These are phyloP conservation scores for Aspergillus fumigatiaffinis DNA, from an alignment of 2,329 filamentous ascomycete species.

Conservation along the genomic window DNA sequence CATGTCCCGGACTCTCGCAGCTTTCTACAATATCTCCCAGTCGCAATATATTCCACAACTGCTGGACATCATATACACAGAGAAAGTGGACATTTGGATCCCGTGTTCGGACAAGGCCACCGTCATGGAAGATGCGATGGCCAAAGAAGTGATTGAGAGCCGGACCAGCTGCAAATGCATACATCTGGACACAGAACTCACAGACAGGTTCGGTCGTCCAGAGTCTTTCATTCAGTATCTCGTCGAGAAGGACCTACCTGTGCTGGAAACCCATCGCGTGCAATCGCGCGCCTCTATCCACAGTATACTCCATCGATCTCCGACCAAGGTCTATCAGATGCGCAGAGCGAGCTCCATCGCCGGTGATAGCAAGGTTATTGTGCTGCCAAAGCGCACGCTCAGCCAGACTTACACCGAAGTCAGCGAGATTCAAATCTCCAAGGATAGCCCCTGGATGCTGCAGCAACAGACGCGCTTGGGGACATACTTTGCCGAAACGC, in stretches of 20 bases:
- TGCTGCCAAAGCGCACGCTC: conserved; percentile 55
- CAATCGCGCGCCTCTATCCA: conserved; percentile 52
- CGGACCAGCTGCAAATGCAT: conserved; percentile 59
- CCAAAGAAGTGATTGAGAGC: conserved; percentile 58
- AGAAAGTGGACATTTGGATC: conserved; percentile 68
- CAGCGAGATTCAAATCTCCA: conserved; percentile 52
- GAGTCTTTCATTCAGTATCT: conserved; percentile 61
- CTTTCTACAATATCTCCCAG: conserved; percentile 51
- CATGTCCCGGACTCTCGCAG: conserved; percentile 54
- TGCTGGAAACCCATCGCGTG: conserved; percentile 53
- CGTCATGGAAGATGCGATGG: conserved; percentile 63
- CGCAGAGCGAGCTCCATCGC: conserved; percentile 45
- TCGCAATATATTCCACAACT: conserved; percentile 55
- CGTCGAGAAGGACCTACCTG: conserved; percentile 49
- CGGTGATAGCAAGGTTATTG: conserved; percentile 56
- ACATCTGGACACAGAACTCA: conserved; percentile 58
- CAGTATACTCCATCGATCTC: conserved; percentile 46
- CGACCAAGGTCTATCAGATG: conserved; percentile 57
- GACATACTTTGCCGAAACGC: conserved; percentile 69
- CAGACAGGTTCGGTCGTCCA: conserved; percentile 60
- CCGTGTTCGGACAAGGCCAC: conserved; percentile 66
- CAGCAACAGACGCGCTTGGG: conserved; percentile 64
- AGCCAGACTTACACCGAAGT: conserved; percentile 55
- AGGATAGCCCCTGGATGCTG: conserved; percentile 58
- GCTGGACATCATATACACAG: conserved; percentile 55